These are phyloP conservation scores for Gossypium armourianum DNA, from an alignment of 441 rosid genomes.

Conservation along the genomic window DNA sequence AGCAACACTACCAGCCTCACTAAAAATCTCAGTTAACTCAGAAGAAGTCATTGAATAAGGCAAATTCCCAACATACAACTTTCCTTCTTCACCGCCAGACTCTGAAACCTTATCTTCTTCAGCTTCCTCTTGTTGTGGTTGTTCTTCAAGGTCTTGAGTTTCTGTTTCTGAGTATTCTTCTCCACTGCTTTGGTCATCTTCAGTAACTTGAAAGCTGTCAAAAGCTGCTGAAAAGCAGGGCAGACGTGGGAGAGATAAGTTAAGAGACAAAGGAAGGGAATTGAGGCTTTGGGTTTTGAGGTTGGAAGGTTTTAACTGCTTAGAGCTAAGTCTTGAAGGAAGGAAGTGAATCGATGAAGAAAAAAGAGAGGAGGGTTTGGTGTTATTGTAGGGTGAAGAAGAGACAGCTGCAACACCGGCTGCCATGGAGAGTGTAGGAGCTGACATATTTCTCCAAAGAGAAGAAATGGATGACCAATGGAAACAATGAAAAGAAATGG, in stretches of 20 bases:
- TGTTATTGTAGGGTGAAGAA: conserved; percentile 21
- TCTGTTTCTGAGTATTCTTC: conserved; percentile 4
- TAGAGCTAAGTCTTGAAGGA: conserved; percentile 23
- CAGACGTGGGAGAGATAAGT: conserved; percentile 21
- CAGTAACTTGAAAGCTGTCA: conserved; percentile 19
- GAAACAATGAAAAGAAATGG: not conserved
- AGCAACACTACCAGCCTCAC: conserved; percentile 61
- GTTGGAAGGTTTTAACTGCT: conserved; percentile 31
- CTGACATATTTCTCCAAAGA: conserved; percentile 20
- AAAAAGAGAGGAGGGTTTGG: conserved; percentile 21
- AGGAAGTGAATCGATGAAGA: conserved; percentile 10
- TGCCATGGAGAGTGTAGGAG: conserved; percentile 37
- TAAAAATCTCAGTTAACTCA: conserved; percentile 48
- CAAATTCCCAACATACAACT: conserved; percentile 68
- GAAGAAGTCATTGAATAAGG: conserved; percentile 62
- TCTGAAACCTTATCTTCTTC: conserved; percentile 22
- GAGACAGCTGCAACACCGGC: conserved; percentile 25
- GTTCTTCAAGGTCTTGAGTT: conserved; percentile 4
- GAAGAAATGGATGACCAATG: not conserved
- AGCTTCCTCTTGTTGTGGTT: conserved; percentile 22
- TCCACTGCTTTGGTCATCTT: conserved; percentile 7
- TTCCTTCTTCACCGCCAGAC: conserved; percentile 41
- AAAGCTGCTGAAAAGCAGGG: conserved; percentile 30
- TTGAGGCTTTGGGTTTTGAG: conserved; percentile 27
- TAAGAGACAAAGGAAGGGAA: conserved; percentile 17